These are phyloP conservation scores for Auricularia sp. DNA, from an alignment of 768 basidiomycete species.

Conservation along the genomic window DNA sequence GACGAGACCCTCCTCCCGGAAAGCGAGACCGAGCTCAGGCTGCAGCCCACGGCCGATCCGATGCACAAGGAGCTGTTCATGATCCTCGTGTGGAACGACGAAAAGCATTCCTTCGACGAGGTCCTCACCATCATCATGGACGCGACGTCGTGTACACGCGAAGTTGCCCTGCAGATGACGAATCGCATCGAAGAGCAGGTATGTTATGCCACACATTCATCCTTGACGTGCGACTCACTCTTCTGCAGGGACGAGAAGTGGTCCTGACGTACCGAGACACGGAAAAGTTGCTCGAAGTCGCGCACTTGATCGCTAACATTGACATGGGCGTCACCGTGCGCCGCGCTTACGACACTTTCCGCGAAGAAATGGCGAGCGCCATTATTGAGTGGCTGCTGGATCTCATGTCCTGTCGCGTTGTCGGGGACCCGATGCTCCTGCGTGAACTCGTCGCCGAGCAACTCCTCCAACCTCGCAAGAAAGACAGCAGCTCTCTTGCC, in stretches of 20 bases:
- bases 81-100: conserved; percentile 91
- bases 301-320: conserved; percentile 71
- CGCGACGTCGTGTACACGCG: conserved; percentile 36
- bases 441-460: conserved; percentile 66
- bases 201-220: conserved; percentile 6
- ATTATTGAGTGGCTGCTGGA: conserved; percentile 83
- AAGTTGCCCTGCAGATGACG: conserved; percentile 48
- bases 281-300: conserved; percentile 58
- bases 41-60: conserved; percentile 69
- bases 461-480: conserved; percentile 50
- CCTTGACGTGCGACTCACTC: background rate
- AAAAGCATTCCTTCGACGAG: conserved; percentile 90
- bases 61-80: conserved; percentile 73
- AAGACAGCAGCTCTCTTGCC: conserved; percentile 39
- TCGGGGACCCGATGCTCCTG: conserved; percentile 54
- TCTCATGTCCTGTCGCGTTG: conserved; percentile 62
- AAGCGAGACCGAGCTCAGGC: conserved; percentile 58
- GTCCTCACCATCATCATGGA: conserved; percentile 66
- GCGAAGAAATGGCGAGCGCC: conserved; percentile 74
- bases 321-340: conserved; percentile 88
- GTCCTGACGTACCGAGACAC: conserved; percentile 59
- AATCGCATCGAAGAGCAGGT: conserved; percentile 57
- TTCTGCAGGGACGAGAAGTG: conserved; percentile 58
- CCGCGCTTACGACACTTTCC: conserved; percentile 76
- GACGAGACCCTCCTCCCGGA: conserved; percentile 62